Evolutionary conservation across 2,329 filamentous ascomycete species (phyloP), one percentile per base, ranked within the genome.

Genomic region (Sphaceloma murrayae): DNA sequence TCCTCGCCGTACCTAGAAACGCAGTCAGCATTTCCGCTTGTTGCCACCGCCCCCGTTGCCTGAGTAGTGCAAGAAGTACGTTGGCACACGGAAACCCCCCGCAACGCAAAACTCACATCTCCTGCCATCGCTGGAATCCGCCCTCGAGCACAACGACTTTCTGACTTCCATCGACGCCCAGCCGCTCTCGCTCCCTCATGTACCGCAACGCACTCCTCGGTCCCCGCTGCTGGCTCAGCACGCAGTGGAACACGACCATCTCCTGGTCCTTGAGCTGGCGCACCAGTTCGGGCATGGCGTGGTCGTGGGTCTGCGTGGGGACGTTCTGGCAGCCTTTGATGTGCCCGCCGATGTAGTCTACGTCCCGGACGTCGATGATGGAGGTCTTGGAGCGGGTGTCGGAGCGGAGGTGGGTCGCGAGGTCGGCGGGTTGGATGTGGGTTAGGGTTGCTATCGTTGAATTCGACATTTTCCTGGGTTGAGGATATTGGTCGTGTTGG

Each of bases 171-270:
- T 49, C 49, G 9, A 65, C 67, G 22, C 69, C 56, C 50, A 70
- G 48, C 43, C 72, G 67, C 53, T 82, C 77, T 34, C 78, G 70
- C 65, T 87, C 82, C 26, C 82, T 69, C 49, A 88, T 54, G 62
- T 95, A 96, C 56, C 74, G 72, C 53, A 94, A 65, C 3, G 91
- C 91, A 3, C 89, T 87, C 40, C 75, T 75, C 0, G 91, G 91
- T 0, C 91, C 91, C 1, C 91, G 74, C 66, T 94, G 83, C 67
- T 96, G 91, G 53, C 82, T 89, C 45, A 96, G 69, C 13, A 85
- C 83, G 64, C 91, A 98, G 67, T 98, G 91, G 62, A 98, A 98
- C 1, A 98, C 77, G 10, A 98, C 86, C 8, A 74, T 81, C 46
- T 91, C 77, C 62, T 86, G 87, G 58, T 81, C 78, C 52, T 77